Base-by-base conservation (phyloP, 1,284 basidiomycete species). In the Ustilago loliicola region DNA sequence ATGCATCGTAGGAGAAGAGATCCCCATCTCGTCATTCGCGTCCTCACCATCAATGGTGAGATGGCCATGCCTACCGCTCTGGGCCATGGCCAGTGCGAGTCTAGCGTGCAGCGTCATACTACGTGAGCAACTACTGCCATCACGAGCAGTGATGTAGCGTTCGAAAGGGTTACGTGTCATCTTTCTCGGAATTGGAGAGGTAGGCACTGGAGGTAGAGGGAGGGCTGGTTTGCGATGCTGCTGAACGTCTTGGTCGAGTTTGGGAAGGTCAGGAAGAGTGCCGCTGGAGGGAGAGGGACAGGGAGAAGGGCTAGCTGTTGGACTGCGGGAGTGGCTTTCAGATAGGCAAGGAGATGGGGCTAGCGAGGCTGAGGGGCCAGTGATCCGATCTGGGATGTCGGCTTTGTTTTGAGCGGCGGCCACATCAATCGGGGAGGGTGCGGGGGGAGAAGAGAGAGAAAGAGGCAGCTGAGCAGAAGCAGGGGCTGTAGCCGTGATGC, bases 161-260 rank as follows among this genome's bases (percentile, higher is more conserved):
- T 78, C 71, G 29, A 78, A 78, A 2, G 76, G 76, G 29, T 78
- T 78, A 11, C 76, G 52, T 19, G 76, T 78, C 76, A 78, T 70
- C 51, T 64, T 78, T 23, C 76, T 51, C 45, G 76, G 76, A 25
- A 78, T 78, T 4, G 76, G 76, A 13, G 76, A 78, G 1, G 64
- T 52, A 11, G 76, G 76, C n/a, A 78, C 27, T 1, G 65, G 65
- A 17, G 66, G 65, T 11, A 76, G 57, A 2, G 66, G 66, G 0
- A 69, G 55, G 9, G 34, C 55, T n/a, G 60, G 38, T 21, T 65
- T 71, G 36, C 67, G 70, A 3, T 55, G 32, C 11, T 38, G 21
- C 11, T 36, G 59, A n/a, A 7, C 19, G 4, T 48, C 42, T 9
- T 56, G 52, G 5, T 30, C n/a, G 2, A 27, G 29, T 21, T 67